Base-by-base conservation (phyloP, 2,329 filamentous ascomycete genomes). In the Aspergillus sp. region DNA sequence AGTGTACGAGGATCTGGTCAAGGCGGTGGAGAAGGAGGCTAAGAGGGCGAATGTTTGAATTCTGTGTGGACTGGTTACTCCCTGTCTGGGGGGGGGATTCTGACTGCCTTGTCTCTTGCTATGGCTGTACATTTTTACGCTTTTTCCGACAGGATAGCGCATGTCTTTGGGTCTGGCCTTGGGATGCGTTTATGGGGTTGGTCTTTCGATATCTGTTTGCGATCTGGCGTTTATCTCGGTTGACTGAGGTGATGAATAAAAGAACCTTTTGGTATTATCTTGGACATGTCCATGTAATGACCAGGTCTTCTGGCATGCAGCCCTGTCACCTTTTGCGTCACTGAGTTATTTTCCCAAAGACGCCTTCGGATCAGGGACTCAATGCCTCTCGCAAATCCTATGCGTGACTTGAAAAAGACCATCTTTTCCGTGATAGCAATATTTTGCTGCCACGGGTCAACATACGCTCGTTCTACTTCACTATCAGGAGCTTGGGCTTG, bases 1-100 rank as follows among this genome's bases (percentile, higher is more conserved):
- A 51, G 63, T 66, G 5, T 76, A 69, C 49, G 64, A 60, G 29
- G 72, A 75, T 43, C 53, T 80, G 47, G 64, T 68, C 41, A 77
- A 76, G 62, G 48, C 76, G 36, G 73, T 73, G 26, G 51, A 67
- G 45, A 78, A 78, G 64, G 71, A 78, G 52, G 61, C 60, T 30
- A 67, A 71, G 58, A 66, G 64, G 40, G 69, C 77, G 36, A 71
- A 67, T 58, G 64, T 78, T 45, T 68, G 53, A 49, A 43, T 41
- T 34, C 31, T 33, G 29, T 39, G 31, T 32, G 36, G 36, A 40
- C 40, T 37, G 32, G 30, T 40, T 47, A 35, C 37, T 47, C 36
- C 30, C 37, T 47, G 45, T 47, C 45, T 39, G 49, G 48, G 44
- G 47, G 48, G 41, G 51, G 39, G 29, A 39, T 37, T 37, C 40